phyloP scores from a whole-genome alignment of 2,329 filamentous ascomycete genomes.

The Tolypocladium cylindrosporum region DNA sequence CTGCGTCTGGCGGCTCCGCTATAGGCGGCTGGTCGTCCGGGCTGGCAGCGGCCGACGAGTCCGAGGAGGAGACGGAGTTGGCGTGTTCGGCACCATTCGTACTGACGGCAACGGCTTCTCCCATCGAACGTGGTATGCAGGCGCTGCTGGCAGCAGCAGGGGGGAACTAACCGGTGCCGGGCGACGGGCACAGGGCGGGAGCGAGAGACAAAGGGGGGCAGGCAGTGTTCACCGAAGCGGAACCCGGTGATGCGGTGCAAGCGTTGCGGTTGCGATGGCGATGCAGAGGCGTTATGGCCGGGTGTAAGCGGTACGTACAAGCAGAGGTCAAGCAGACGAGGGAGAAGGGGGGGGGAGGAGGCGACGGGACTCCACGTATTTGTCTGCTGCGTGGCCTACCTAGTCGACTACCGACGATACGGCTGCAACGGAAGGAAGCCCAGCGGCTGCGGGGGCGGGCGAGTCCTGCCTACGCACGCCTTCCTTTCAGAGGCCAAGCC shows the following conservation, averaged over 20 bases:
- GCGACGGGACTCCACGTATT: not conserved
- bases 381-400: not conserved
- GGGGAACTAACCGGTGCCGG: constrained; percentile 2
- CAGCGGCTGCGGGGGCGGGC: constrained; percentile 3
- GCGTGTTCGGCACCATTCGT: constrained; percentile 31
- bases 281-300: not conserved
- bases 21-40: constrained; percentile 30
- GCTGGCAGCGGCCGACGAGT: constrained; percentile 23
- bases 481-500: not conserved
- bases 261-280: not conserved
- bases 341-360: not conserved
- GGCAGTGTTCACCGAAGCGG: not conserved
- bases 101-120: constrained; percentile 25
- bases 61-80: constrained; percentile 24
- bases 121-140: constrained; percentile 25
- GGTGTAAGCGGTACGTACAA: not conserved
- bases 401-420: not conserved
- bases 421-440: not conserved
- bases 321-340: not conserved
- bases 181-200: not conserved
- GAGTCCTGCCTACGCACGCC: not conserved
- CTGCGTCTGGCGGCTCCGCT: constrained; percentile 24
- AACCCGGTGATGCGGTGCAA: not conserved
- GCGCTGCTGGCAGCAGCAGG: not conserved
- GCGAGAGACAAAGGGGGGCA: not conserved